These are phyloP conservation scores for Metschnikowia matae DNA, from an alignment of 805 yeast species.

Conservation along the genomic window DNA sequence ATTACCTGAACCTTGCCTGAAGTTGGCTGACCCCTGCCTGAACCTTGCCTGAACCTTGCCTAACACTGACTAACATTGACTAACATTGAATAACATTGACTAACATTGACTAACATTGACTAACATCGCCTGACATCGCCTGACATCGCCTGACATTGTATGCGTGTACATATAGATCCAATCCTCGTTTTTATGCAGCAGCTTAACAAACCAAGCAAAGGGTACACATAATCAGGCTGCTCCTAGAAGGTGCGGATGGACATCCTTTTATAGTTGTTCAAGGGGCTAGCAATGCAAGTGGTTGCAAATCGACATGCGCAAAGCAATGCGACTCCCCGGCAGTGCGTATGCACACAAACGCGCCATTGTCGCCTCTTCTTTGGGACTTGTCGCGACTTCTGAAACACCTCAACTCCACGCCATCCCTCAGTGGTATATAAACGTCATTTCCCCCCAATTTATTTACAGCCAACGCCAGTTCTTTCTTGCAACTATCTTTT, in stretches of 20 bases:
- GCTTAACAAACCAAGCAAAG: background rate
- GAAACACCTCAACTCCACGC: background rate
- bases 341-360: slow-evolving; percentile 3
- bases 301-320: slow-evolving; percentile 1
- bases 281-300: background rate
- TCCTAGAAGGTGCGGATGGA: background rate
- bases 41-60: no score
- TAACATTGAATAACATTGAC: no score
- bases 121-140: no score
- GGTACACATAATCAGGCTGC: background rate
- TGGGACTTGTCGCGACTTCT: slow-evolving; percentile 1
- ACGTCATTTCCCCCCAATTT: background rate
- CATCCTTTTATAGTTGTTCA: background rate
- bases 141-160: no score
- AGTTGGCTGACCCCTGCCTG: no score
- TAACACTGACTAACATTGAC: no score
- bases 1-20: no score
- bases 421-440: background rate
- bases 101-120: no score
- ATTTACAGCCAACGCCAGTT: background rate
- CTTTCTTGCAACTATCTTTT: background rate
- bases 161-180: no score
- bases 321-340: background rate
- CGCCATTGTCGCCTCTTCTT: slow-evolving; percentile 1
- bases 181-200: no score